Base-by-base conservation (phyloP, 495 filamentous ascomycete genomes). In the Penicillium turbatum region DNA sequence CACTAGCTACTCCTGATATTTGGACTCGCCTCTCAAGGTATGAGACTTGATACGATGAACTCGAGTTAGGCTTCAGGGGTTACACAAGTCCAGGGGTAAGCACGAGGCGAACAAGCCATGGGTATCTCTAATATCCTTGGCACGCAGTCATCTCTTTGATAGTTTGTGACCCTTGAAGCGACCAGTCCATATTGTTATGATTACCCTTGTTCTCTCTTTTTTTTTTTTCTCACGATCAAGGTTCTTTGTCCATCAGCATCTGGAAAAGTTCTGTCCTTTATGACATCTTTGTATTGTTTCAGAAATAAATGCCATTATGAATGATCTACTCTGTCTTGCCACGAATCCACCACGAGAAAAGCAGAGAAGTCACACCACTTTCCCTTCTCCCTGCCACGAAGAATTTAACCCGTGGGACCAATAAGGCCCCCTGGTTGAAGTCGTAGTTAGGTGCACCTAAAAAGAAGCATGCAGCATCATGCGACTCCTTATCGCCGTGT, bases 181-280 rank as follows among this genome's bases (percentile, higher is more conserved):
- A 62, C 52, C 53, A 36, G 59, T 64, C 54, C 57, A 65, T 62
- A 60, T 61, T 63, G 59, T 61, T 62, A 59, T 62, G 53, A 61
- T 54, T 55, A 64, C 56, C 45, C 55, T 53, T 54, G 21, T 24
- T 24, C 21, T 60, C 15, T 31, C 58, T 43, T 47, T 47, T 30
- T 49, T 38, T 15, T 57, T n/a, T 29, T 61, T 35, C 43, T 43
- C 15, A 50, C 26, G 47, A 49, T 19, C 16, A 13, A 34, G 32
- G 19, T 51, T 48, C 17, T 49, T 56, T 57, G 42, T 59, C 48
- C 51, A 57, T 48, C 34, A 44, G 41, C 41, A 17, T 40, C 19
- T 24, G 50, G 30, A 56, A 59, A 67, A 62, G 62, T 71, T 69
- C 62, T 65, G 48, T 54, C 51, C 51, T 52, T 46, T 31, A 50